Base-by-base conservation (phyloP, 2,329 filamentous ascomycete species). In the Calycina herbarum region DNA sequence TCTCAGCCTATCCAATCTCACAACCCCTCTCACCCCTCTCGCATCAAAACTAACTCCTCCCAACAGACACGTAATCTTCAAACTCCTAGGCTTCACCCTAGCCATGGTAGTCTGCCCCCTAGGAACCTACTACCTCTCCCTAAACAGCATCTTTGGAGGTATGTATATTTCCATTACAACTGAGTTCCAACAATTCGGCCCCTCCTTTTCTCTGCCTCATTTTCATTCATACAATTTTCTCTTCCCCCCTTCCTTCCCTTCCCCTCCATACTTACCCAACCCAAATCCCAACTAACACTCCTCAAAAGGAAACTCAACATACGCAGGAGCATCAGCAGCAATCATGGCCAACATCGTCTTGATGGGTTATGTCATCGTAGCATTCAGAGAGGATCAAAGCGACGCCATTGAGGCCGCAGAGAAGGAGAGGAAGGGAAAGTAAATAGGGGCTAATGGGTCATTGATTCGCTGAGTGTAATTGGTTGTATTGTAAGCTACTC, bases 91-190 rank as follows among this genome's bases (percentile, higher is more conserved):
- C 69, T 98, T 97, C 80, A 96, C 94, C 0, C 82, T 94, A 48
- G 94, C 93, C 76, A 98, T 99, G 94, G 85, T 97, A 67, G 85
- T 90, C 17, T 79, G 91, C 24, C 95, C 95, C 15, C 92, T 99
- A 72, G 89, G 92, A 51, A 93, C 91, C 54, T 99, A 97, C 79
- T 99, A 96, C 77, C 74, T 91, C 57, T 91, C 91, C 0, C 83
- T 96, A 33, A 85, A 94, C 74, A 85, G 82, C 0, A 73, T 97
- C 33, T 97, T 96, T 79, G 82, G 83, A 72, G 94, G 94, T 94
- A 80, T 64, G 80, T 75, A n/a, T 57, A 54, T 27, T 7, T 20
- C 20, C 10, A n/a, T n/a, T n/a, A n/a, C n/a, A n/a, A n/a, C n/a
- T n/a, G n/a, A n/a, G n/a, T n/a, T n/a, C n/a, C n/a, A n/a, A n/a